Percentiles rank a stretch among this genome's conserved stretches.
These are phyloP conservation scores for Fraxinus anomala DNA, from an alignment of 257 asterid genomes.

Conservation along the genomic window DNA sequence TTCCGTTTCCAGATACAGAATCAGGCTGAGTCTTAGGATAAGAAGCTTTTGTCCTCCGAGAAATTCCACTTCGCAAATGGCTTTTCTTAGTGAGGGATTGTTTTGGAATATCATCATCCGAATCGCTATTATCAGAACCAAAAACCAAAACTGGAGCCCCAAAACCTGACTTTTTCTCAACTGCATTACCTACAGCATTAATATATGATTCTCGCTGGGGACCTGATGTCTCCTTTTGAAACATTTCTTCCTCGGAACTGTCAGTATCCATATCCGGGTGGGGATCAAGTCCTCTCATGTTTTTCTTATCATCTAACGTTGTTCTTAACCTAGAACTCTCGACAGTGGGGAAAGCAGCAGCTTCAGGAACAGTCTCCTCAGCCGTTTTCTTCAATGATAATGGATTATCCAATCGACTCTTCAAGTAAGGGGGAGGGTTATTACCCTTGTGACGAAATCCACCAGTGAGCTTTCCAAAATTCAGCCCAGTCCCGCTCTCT, in stretches of 20 bases:
- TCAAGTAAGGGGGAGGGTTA: constrained; percentile 52
- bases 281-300: constrained; percentile 37
- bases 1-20: constrained; percentile 36
- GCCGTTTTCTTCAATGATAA: constrained; percentile 38
- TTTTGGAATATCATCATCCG: constrained; percentile 55
- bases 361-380: constrained; percentile 29
- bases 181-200: constrained; percentile 21
- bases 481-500: constrained; percentile 43
- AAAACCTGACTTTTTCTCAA: constrained; percentile 31
- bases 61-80: constrained; percentile 49
- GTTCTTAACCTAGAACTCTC: constrained; percentile 35
- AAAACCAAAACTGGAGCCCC: constrained; percentile 44
- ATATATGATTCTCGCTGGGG: constrained; percentile 26
- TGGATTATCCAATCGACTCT: constrained; percentile 41
- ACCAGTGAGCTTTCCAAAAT: constrained; percentile 76
- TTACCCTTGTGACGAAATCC: constrained; percentile 79
- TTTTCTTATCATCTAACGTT: constrained; percentile 29
- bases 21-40: constrained; percentile 25
- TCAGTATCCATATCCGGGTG: constrained; percentile 49
- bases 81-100: constrained; percentile 39
- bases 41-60: constrained; percentile 70
- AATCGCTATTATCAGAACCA: constrained; percentile 54
- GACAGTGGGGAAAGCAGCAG: constrained; percentile 23
- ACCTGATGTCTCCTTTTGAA: constrained; percentile 29
- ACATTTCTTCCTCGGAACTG: constrained; percentile 53